Evolutionary conservation across 345 rosid genomes (phyloP).

Genomic region (Nephelium lappaceum): DNA sequence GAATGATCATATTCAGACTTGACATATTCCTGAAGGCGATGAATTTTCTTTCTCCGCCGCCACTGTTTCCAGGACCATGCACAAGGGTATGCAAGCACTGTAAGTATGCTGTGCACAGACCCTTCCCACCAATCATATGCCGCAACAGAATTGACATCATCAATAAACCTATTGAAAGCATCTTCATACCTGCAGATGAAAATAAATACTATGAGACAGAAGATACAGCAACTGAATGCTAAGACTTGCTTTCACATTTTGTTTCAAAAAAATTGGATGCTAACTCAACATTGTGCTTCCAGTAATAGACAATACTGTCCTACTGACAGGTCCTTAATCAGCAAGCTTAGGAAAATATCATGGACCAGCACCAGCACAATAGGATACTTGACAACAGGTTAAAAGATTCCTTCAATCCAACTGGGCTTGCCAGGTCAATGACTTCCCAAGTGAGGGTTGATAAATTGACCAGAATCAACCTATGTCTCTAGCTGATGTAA

Average conservation of each 20-base stretch:
- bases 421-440: neutral
- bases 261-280: neutral
- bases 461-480: neutral
- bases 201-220: conserved; percentile 9
- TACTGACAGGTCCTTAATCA: neutral
- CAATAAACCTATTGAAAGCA: conserved; percentile 95
- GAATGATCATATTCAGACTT: conserved; percentile 97
- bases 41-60: conserved; percentile 85
- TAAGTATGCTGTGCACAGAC: conserved; percentile 88
- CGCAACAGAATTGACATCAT: conserved; percentile 94
- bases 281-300: conserved; percentile 10
- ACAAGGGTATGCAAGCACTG: conserved; percentile 90
- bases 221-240: conserved; percentile 13
- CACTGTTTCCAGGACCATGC: conserved; percentile 99
- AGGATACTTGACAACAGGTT: neutral
- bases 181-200: conserved; percentile 81
- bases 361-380: neutral
- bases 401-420: conserved; percentile 5
- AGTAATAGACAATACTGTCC: conserved; percentile 4
- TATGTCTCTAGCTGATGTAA: neutral
- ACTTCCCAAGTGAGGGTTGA: neutral
- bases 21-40: conserved; percentile 93
- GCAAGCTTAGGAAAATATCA: conserved; percentile 13
- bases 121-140: conserved; percentile 99
- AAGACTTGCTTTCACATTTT: conserved; percentile 1